phyloP scores from a whole-genome alignment of 2,329 filamentous ascomycete species.

The Fusarium brevicatenulatum region DNA sequence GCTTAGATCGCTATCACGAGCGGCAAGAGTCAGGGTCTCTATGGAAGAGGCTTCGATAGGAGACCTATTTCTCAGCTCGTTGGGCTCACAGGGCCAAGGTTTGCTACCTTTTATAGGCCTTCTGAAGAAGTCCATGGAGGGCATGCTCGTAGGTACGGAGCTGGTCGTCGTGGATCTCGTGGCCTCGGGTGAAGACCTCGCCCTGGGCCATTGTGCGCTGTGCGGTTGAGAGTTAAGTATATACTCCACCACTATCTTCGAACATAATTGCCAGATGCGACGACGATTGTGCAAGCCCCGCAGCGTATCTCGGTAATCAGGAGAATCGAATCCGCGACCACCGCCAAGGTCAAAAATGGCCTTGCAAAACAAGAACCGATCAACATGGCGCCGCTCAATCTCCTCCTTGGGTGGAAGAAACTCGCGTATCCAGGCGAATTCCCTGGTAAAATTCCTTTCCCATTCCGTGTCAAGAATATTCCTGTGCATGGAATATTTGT shows the following conservation, averaged over 20 bases:
- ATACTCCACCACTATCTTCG: no score
- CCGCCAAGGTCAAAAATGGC: not conserved
- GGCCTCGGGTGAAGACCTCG: no score
- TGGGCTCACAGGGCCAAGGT: not conserved
- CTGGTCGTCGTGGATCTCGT: no score
- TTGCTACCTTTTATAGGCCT: not conserved
- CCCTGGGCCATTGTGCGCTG: no score
- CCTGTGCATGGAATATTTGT: not conserved
- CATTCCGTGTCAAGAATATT: not conserved
- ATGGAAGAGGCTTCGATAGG: accelerated
- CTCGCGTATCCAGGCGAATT: not conserved
- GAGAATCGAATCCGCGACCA: not conserved
- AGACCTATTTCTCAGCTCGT: not conserved
- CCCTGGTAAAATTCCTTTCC: not conserved
- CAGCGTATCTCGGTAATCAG: not conserved
- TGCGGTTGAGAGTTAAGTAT: no score
- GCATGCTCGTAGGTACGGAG: no score
- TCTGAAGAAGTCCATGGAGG: not conserved
- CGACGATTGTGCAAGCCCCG: not conserved
- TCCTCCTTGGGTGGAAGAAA: not conserved
- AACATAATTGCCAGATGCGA: not conserved
- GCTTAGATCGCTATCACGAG: accelerated
- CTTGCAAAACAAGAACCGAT: not conserved
- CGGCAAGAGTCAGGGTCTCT: not conserved
- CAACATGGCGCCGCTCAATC: not conserved